Conservation (phyloP, 2,329 filamentous ascomycete genomes). For the Cordyceps fumosorosea region DNA sequence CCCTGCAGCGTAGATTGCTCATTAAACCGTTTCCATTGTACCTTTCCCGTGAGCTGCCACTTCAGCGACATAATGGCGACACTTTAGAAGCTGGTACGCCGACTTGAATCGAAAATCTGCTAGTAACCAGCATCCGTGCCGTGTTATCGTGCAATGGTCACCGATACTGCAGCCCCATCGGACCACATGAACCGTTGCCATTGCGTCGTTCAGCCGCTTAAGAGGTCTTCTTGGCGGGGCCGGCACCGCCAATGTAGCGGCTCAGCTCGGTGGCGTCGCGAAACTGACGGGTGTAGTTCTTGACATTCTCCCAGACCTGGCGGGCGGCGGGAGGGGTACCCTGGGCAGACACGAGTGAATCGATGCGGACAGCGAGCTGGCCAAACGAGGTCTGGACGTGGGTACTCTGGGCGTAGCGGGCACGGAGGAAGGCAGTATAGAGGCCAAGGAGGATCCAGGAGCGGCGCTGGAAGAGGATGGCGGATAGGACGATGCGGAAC, state of each 20-base stretch:
- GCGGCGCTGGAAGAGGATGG: slow-evolving; percentile 80
- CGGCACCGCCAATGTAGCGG: slow-evolving; percentile 59
- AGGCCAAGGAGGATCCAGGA: slow-evolving; percentile 81
- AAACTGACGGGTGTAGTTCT: slow-evolving; percentile 65
- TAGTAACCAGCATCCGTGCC: background rate
- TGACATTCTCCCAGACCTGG: slow-evolving; percentile 74
- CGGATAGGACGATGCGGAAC: slow-evolving; percentile 73
- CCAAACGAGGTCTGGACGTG: slow-evolving; percentile 84
- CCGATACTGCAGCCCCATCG: background rate
- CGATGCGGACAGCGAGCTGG: slow-evolving; percentile 64
- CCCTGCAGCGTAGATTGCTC: background rate
- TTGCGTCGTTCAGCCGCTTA: slow-evolving; percentile 20
- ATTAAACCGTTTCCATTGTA: slow-evolving; percentile 2
- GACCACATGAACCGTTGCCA: background rate
- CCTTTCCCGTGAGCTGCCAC: background rate
- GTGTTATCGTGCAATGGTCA: background rate
- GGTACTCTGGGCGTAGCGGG: slow-evolving; percentile 80
- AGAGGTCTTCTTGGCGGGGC: slow-evolving; percentile 43
- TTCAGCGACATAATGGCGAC: background rate
- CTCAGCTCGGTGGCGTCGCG: slow-evolving; percentile 73
- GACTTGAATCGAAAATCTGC: background rate
- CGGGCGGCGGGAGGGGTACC: slow-evolving; percentile 74
- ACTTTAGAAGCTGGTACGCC: background rate
- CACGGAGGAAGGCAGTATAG: slow-evolving; percentile 90
- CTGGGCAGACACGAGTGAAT: slow-evolving; percentile 78